phyloP scores from a whole-genome alignment of 345 rosid genomes.

The Eucalyptus regnans region DNA sequence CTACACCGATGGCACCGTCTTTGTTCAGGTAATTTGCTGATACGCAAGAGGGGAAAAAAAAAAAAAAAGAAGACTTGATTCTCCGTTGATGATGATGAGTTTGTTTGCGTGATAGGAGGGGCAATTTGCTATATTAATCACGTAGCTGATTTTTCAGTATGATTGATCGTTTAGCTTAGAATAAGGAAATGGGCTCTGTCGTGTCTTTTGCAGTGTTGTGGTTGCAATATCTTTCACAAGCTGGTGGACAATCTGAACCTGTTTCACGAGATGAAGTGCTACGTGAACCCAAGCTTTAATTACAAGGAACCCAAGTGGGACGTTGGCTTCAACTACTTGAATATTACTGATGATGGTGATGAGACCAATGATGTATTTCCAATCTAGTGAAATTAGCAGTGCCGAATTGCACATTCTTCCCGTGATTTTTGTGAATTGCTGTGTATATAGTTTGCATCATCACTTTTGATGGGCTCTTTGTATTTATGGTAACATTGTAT shows the following conservation, averaged over 20 bases:
- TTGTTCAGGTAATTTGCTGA: constrained; percentile 52
- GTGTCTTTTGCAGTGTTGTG: constrained; percentile 50
- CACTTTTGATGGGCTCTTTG: neutral
- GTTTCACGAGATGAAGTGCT: constrained; percentile 86
- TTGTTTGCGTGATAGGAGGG: neutral
- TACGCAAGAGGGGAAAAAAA: neutral
- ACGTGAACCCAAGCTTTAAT: constrained; percentile 55
- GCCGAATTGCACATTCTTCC: constrained; percentile 21
- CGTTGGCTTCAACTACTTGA: constrained; percentile 51
- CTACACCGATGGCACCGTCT: constrained; percentile 84
- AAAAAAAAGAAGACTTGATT: neutral
- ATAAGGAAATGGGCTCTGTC: neutral
- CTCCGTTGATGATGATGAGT: neutral
- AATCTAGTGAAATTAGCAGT: constrained; percentile 18
- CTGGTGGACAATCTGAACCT: constrained; percentile 85
- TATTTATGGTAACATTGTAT: neutral
- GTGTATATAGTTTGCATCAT: neutral
- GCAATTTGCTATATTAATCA: neutral
- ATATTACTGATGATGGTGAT: constrained; percentile 21
- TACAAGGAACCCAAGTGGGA: constrained; percentile 46
- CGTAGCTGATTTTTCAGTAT: neutral
- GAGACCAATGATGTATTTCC: constrained; percentile 3
- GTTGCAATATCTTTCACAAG: constrained; percentile 88
- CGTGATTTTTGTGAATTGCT: neutral
- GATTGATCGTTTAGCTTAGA: neutral